phyloP scores from a whole-genome alignment of 768 basidiomycete species.

The Boletus reticulatus region DNA sequence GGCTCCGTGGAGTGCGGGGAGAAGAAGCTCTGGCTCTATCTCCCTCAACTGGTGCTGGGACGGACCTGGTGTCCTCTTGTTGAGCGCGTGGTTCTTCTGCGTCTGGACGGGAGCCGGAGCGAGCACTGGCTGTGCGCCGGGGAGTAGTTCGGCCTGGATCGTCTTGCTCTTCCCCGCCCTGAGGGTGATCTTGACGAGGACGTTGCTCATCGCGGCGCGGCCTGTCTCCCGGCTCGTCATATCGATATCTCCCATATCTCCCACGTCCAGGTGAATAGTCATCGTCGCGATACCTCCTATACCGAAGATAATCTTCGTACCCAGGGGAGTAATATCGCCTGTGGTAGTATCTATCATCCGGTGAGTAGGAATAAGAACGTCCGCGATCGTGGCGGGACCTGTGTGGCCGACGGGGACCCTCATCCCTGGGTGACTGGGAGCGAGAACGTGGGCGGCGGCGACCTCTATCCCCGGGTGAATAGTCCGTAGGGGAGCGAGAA shows the following conservation, averaged over 20 bases:
- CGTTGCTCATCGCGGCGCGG: neutral
- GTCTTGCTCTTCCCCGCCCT: constrained; percentile 3
- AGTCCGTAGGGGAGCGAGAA: constrained; percentile 17
- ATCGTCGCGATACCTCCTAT: constrained; percentile 6
- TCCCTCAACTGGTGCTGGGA: constrained; percentile 12
- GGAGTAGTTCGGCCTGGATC: constrained; percentile 1
- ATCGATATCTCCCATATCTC: neutral
- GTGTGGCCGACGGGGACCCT: neutral
- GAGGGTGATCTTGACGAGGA: neutral
- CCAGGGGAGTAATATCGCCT: constrained; percentile 9
- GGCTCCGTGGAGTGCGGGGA: constrained; percentile 1
- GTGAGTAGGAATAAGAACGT: constrained; percentile 26
- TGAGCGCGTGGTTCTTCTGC: constrained; percentile 7
- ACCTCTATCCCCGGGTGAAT: constrained; percentile 1
- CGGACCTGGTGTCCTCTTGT: constrained; percentile 8
- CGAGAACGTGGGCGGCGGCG: constrained; percentile 21
- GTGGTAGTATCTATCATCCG: constrained; percentile 4
- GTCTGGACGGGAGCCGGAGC: constrained; percentile 8
- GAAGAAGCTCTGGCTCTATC: neutral
- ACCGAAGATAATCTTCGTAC: constrained; percentile 13
- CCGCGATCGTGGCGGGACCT: constrained; percentile 7
- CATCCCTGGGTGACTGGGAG: constrained; percentile 6
- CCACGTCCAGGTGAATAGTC: constrained; percentile 14
- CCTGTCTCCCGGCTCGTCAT: constrained; percentile 7
- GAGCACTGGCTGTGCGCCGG: constrained; percentile 15